Conservation (phyloP, 352 stramenopile genomes). For the Globisporangium splendens region DNA sequence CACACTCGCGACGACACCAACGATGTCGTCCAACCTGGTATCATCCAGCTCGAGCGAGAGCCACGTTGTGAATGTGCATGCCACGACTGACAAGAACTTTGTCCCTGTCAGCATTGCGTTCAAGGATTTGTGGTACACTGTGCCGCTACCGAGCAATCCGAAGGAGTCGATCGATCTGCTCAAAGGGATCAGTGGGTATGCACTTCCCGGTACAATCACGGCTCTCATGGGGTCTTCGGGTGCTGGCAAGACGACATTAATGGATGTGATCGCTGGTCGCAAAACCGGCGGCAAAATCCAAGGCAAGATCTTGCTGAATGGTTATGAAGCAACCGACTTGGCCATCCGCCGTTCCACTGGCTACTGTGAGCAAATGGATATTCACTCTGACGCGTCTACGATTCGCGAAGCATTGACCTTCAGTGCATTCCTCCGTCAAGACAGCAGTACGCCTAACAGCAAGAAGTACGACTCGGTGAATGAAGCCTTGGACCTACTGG, state of each 20-base stretch:
- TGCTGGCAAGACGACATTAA: conserved; percentile 92
- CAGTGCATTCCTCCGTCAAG: too few species aligned
- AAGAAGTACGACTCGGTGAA: conserved; percentile 64
- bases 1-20: conserved; percentile 17
- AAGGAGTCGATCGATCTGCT: conserved; percentile 43
- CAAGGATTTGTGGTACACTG: conserved; percentile 57
- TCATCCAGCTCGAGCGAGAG: too few species aligned
- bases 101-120: conserved; percentile 48
- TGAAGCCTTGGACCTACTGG: conserved; percentile 54
- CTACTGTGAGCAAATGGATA: too few species aligned
- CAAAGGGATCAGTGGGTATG: conserved; percentile 53
- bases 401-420: too few species aligned
- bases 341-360: conserved; percentile 47
- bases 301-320: conserved; percentile 68
- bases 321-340: conserved; percentile 41
- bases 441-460: too few species aligned
- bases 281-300: conserved; percentile 79
- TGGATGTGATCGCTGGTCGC: conserved; percentile 93
- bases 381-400: too few species aligned
- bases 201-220: conserved; percentile 51
- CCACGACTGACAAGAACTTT: conserved; percentile 29
- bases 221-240: conserved; percentile 72
- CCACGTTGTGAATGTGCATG: conserved; percentile 17
- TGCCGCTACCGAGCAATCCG: conserved; percentile 27
- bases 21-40: conserved; percentile 18